A percentile compares a stretch with the other conserved stretches of the same genome.
Evolutionary conservation across 352 stramenopile genomes (phyloP).

Genomic region (Lagenidium giganteum): DNA sequence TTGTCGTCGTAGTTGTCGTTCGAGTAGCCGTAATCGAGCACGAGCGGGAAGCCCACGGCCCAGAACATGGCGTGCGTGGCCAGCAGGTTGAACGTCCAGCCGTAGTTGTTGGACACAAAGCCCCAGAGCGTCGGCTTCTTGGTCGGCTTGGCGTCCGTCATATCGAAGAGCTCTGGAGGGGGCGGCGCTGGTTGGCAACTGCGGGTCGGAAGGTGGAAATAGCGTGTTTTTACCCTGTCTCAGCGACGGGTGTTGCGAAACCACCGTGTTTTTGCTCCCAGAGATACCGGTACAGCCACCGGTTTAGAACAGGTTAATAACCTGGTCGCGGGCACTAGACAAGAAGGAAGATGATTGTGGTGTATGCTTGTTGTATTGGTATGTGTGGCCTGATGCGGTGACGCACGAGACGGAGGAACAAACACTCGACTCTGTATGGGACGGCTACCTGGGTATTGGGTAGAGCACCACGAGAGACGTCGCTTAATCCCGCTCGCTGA

Average conservation of each 20-base stretch:
- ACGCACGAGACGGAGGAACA: neutral
- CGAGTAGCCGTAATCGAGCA: constrained; percentile 76
- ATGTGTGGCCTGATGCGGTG: neutral
- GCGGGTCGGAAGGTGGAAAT: no score
- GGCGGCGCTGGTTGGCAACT: constrained; percentile 13
- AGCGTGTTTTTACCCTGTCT: no score
- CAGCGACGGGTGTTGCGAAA: no score
- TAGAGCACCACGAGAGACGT: neutral
- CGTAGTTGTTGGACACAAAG: constrained; percentile 70
- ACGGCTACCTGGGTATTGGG: neutral
- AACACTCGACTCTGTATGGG: neutral
- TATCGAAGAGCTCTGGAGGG: neutral
- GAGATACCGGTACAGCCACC: no score
- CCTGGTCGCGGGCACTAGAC: no score
- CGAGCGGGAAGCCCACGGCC: constrained; percentile 73
- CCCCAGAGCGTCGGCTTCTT: constrained; percentile 31
- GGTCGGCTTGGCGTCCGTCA: constrained; percentile 4
- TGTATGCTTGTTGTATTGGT: neutral
- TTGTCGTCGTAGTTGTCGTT: constrained; percentile 69
- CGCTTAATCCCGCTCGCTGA: constrained; percentile 92
- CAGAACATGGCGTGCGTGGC: constrained; percentile 79
- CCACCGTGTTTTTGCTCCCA: no score
- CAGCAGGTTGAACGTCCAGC: constrained; percentile 85
- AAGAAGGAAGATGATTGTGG: neutral
- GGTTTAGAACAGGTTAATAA: no score